Evolutionary conservation across 106 monocot species (phyloP).

Genomic region (Iris macrosiphon): DNA sequence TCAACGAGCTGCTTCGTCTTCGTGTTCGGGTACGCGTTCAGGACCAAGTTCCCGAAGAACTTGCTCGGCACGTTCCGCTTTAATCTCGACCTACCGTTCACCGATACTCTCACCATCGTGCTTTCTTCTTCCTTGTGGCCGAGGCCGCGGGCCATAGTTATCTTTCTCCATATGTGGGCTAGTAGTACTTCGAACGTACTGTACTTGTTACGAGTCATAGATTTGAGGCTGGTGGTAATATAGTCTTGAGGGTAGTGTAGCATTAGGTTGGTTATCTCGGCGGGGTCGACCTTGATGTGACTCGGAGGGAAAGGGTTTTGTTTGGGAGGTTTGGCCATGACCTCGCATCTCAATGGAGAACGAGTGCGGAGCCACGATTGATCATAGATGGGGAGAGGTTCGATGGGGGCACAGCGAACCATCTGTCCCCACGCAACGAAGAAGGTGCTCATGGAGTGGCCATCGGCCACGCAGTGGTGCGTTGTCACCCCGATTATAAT

Average conservation of each 20-base stretch:
- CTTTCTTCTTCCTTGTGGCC: not conserved
- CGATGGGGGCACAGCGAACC: constrained; percentile 13
- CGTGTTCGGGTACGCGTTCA: constrained; percentile 20
- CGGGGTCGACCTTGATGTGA: not conserved
- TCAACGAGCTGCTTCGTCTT: constrained; percentile 16
- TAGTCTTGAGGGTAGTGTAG: constrained; percentile 28
- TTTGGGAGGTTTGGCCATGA: constrained; percentile 1
- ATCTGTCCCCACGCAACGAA: constrained; percentile 17
- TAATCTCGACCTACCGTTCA: constrained; percentile 40
- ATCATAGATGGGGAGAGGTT: constrained; percentile 9
- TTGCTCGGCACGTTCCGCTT: constrained; percentile 18
- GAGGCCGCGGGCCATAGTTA: constrained; percentile 30
- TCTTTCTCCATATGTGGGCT: constrained; percentile 35
- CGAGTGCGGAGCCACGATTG: constrained; percentile 7
- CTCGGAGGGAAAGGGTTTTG: not conserved
- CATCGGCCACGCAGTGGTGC: constrained; percentile 60
- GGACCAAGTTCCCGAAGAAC: constrained; percentile 46
- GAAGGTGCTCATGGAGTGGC: constrained; percentile 53
- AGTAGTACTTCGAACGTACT: constrained; percentile 36
- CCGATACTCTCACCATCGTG: constrained; percentile 20
- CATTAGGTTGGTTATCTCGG: constrained; percentile 16
- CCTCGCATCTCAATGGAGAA: constrained; percentile 13
- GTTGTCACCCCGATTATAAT: constrained; percentile 30
- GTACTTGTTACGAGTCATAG: constrained; percentile 1
- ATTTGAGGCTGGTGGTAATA: constrained; percentile 24